Percentiles rank a stretch among this genome's conserved stretches.
These are phyloP conservation scores for Globisporangium irregulare DNA, from an alignment of 352 stramenopile genomes.

Conservation along the genomic window DNA sequence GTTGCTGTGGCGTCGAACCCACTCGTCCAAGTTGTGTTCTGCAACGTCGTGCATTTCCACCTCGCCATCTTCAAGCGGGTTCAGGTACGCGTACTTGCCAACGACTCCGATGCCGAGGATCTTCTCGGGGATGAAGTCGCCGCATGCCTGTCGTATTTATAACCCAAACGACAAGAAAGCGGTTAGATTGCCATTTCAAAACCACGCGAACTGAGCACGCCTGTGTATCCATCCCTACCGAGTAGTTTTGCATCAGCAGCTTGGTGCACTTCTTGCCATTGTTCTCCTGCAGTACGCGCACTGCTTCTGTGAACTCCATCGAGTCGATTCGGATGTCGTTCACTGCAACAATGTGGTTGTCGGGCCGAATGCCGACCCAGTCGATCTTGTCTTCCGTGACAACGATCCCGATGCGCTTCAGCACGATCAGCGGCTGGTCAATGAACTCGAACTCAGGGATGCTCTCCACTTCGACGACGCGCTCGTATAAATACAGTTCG, in stretches of 20 bases:
- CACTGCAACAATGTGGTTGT: constrained; percentile 87
- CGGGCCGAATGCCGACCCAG: constrained; percentile 70
- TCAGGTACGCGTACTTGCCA: constrained; percentile 77
- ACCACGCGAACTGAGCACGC: neutral
- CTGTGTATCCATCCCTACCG: constrained; percentile 21
- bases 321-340: constrained; percentile 85
- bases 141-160: constrained; percentile 38
- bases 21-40: constrained; percentile 62
- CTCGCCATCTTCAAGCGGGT: constrained; percentile 50
- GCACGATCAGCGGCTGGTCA: constrained; percentile 79
- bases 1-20: constrained; percentile 37
- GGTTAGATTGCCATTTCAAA: neutral
- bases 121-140: constrained; percentile 87
- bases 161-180: neutral
- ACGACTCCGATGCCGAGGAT: constrained; percentile 79
- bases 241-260: constrained; percentile 87
- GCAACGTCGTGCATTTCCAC: constrained; percentile 22
- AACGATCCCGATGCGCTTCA: constrained; percentile 84
- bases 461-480: constrained; percentile 85
- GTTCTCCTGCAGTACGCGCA: constrained; percentile 81
- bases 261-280: constrained; percentile 86
- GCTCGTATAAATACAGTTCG: constrained; percentile 84
- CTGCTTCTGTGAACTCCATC: constrained; percentile 76
- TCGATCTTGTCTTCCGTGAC: constrained; percentile 69
- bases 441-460: constrained; percentile 86